These are phyloP conservation scores for Cadophora sp. DNA, from an alignment of 2,329 filamentous ascomycete species.

Conservation along the genomic window DNA sequence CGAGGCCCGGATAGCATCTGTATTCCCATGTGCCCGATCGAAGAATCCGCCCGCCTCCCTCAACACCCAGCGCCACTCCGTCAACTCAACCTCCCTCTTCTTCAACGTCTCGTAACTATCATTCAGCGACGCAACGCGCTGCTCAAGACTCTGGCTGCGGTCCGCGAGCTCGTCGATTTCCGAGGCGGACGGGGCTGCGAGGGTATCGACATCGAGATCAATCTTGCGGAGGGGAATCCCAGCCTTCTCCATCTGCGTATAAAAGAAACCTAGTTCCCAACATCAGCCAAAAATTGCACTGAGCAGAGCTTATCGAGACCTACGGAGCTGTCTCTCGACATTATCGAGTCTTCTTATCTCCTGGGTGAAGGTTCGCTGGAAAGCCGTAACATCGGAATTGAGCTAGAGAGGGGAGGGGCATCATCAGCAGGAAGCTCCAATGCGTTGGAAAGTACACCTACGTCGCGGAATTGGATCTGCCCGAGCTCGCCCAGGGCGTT, in stretches of 20 bases:
- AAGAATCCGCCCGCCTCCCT: conserved; percentile 98
- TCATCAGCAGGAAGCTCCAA: conserved; percentile 34
- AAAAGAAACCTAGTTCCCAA: conserved; percentile 79
- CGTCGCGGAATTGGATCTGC: conserved; percentile 96
- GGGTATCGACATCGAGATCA: conserved; percentile 85
- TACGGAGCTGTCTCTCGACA: conserved; percentile 96
- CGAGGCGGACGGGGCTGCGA: conserved; percentile 86
- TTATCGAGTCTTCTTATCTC: conserved; percentile 98
- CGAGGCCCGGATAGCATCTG: conserved; percentile 93
- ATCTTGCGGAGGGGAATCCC: conserved; percentile 86
- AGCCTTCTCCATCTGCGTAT: conserved; percentile 93
- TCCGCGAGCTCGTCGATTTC: conserved; percentile 97
- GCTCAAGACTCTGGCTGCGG: conserved; percentile 89
- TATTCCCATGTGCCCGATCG: conserved; percentile 92
- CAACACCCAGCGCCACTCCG: conserved; percentile 97
- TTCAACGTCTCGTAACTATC: conserved; percentile 99
- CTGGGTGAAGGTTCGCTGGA: conserved; percentile 96
- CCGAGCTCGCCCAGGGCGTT: conserved; percentile 96
- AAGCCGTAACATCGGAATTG: conserved; percentile 90
- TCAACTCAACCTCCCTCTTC: conserved; percentile 95
- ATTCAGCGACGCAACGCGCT: conserved; percentile 88
- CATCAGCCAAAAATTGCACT: conserved; percentile 31
- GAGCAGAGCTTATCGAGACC: conserved; percentile 48
- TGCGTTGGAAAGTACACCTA: conserved; percentile 50
- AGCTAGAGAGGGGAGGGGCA: conserved; percentile 61